phyloP scores from a whole-genome alignment of 1,284 basidiomycete species.

The Rhodotorula sp. region DNA sequence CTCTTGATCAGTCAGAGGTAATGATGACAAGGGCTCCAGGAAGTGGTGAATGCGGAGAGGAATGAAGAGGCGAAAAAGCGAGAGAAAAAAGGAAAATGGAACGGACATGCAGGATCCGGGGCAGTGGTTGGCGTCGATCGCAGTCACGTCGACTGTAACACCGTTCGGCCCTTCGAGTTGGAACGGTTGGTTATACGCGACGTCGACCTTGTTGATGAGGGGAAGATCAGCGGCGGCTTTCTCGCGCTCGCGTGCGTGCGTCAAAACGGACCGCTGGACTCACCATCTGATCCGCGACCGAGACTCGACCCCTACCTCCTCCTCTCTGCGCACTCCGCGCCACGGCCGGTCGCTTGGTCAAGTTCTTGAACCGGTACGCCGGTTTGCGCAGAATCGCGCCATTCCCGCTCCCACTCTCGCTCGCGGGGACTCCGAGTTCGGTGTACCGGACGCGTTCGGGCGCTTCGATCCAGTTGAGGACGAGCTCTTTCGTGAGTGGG shows the following conservation, averaged over 20 bases:
- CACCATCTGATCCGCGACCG: slow-evolving; percentile 21
- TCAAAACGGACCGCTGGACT: not conserved
- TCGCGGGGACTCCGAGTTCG: slow-evolving; percentile 12
- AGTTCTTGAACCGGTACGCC: slow-evolving; percentile 31
- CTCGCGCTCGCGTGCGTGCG: too few species aligned
- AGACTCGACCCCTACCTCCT: slow-evolving; percentile 4
- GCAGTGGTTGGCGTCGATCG: slow-evolving; percentile 90
- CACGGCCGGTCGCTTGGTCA: not conserved
- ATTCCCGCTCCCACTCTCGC: too few species aligned
- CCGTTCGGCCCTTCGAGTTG: slow-evolving; percentile 55
- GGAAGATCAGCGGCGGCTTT: too few species aligned
- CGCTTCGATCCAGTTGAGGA: slow-evolving; percentile 26
- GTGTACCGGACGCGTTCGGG: slow-evolving; percentile 27
- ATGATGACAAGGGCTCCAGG: not conserved
- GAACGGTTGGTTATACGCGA: slow-evolving; percentile 29
- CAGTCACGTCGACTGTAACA: slow-evolving; percentile 67
- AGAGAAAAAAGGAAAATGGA: too few species aligned
- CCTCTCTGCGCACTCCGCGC: not conserved
- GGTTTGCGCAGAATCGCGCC: slow-evolving; percentile 1
- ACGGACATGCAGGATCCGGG: slow-evolving; percentile 85
- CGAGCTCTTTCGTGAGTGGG: slow-evolving; percentile 23
- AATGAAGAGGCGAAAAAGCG: too few species aligned
- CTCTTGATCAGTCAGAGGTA: too few species aligned
- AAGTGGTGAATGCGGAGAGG: not conserved
- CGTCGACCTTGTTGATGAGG: slow-evolving; percentile 15